These are phyloP conservation scores for Suillus sp. DNA, from an alignment of 768 basidiomycete genomes.

Conservation along the genomic window DNA sequence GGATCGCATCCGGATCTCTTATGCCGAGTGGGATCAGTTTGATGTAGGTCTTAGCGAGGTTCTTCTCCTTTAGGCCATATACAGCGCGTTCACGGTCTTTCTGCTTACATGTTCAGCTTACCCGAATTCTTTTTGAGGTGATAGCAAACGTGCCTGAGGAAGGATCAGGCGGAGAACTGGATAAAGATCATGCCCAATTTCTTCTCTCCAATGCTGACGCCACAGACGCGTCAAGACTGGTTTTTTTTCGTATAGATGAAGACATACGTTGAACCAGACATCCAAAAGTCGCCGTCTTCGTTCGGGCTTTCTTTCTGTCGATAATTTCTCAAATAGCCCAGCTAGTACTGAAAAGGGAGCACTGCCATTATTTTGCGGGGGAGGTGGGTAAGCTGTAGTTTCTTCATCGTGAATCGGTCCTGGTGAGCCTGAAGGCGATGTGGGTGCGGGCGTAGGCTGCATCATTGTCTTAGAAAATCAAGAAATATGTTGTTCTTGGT, in stretches of 20 bases:
- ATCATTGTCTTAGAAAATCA: conserved; percentile 35
- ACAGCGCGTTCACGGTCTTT: conserved; percentile 92
- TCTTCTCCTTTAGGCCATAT: conserved; percentile 94
- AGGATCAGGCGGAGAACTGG: conserved; percentile 87
- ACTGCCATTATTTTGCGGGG: conserved; percentile 67
- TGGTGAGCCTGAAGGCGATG: conserved; percentile 57
- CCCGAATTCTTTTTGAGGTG: not conserved
- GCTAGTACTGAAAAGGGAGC: conserved; percentile 70
- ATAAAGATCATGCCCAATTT: conserved; percentile 87
- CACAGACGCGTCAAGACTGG: conserved; percentile 20
- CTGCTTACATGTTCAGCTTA: conserved; percentile 42
- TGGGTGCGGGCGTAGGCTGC: conserved; percentile 69
- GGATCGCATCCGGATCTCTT: conserved; percentile 78
- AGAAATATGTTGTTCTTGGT: not conserved
- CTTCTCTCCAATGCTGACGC: conserved; percentile 77
- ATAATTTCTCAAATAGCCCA: conserved; percentile 74
- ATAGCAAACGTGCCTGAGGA: conserved; percentile 66
- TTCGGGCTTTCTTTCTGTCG: conserved; percentile 72
- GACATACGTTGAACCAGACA: conserved; percentile 79
- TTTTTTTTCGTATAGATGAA: not conserved
- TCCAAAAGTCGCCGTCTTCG: conserved; percentile 68
- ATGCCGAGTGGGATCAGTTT: conserved; percentile 82
- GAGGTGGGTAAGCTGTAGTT: conserved; percentile 45
- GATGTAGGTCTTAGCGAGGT: conserved; percentile 90
- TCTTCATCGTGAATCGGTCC: conserved; percentile 27